A percentile compares a stretch with the other conserved stretches of the same genome.
These are phyloP conservation scores for Triticum turgidum DNA, from an alignment of 176 grass and related monocot species.

Conservation along the genomic window DNA sequence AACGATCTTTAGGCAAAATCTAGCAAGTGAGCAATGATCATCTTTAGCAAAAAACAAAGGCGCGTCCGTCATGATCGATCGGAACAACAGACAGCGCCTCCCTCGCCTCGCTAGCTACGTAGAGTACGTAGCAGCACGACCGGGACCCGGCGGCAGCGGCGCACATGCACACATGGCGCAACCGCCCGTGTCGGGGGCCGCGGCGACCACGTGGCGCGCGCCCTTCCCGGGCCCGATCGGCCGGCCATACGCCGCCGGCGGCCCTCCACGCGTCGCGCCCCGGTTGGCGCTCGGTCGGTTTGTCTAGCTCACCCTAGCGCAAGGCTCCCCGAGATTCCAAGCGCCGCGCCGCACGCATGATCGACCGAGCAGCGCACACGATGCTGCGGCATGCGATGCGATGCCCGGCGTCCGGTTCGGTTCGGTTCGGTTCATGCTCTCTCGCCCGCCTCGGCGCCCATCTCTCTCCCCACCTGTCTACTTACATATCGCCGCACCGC, in stretches of 20 bases:
- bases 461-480: constrained; percentile 19
- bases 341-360: too few species aligned
- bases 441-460: background rate
- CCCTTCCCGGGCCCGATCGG: background rate
- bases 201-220: background rate
- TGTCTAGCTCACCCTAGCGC: constrained; percentile 11
- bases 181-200: constrained; percentile 7
- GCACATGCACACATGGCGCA: constrained; percentile 37
- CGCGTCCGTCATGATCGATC: background rate
- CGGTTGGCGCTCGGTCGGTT: constrained; percentile 19
- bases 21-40: constrained; percentile 32
- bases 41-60: background rate
- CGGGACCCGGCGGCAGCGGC: constrained; percentile 23
- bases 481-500: constrained; percentile 17
- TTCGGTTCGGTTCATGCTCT: background rate
- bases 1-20: constrained; percentile 14
- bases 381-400: constrained; percentile 5
- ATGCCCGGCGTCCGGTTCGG: background rate
- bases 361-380: too few species aligned
- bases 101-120: background rate
- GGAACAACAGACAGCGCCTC: constrained; percentile 14
- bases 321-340: constrained; percentile 20
- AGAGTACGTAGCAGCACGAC: background rate
- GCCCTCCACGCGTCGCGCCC: constrained; percentile 15
- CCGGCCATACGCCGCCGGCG: background rate